phyloP scores from a whole-genome alignment of 108 stramenopile genomes.

The Fragilariopsis cylindrus region DNA sequence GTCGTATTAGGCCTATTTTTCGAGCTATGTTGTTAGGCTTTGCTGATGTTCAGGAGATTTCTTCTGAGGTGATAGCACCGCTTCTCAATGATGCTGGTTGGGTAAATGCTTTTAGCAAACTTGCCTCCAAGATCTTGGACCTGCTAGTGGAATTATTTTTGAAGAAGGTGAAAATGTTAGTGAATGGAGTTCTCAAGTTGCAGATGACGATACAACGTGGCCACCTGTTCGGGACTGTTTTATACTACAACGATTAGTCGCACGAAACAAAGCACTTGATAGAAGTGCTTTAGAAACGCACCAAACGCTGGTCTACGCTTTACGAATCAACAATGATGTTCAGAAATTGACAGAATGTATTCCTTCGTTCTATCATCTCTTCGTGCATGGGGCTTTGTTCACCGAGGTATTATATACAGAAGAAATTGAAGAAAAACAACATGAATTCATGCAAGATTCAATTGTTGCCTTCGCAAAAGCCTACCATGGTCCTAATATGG shows the following conservation, averaged over 20 bases:
- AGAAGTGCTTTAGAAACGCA: conserved; percentile 58
- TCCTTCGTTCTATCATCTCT: conserved; percentile 58
- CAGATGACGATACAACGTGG: conserved; percentile 47
- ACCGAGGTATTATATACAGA: conserved; percentile 27
- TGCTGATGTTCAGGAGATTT: conserved; percentile 66
- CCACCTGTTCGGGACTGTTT: conserved; percentile 57
- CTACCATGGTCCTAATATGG: conserved; percentile 43
- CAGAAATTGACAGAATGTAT: conserved; percentile 47
- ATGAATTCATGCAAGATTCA: conserved; percentile 59
- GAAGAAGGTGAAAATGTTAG: conserved; percentile 23
- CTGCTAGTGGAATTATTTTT: conserved; percentile 35
- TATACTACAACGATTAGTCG: conserved; percentile 48
- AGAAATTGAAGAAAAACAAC: conserved; percentile 50
- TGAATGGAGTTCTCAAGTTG: conserved; percentile 18
- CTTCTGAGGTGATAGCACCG: conserved; percentile 47
- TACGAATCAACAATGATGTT: conserved; percentile 53
- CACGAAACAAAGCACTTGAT: conserved; percentile 27
- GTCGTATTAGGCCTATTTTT: conserved; percentile 57
- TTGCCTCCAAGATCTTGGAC: conserved; percentile 31
- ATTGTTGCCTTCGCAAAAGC: conserved; percentile 52
- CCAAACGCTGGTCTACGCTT: conserved; percentile 57
- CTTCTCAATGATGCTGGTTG: conserved; percentile 56
- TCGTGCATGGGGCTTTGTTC: conserved; percentile 53
- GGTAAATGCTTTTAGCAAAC: conserved; percentile 47
- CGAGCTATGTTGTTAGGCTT: conserved; percentile 78